Percentiles rank a stretch among this genome's conserved stretches.
Evolutionary conservation across 148 eudicot species (phyloP).

Genomic region (Heliosperma pusillum): DNA sequence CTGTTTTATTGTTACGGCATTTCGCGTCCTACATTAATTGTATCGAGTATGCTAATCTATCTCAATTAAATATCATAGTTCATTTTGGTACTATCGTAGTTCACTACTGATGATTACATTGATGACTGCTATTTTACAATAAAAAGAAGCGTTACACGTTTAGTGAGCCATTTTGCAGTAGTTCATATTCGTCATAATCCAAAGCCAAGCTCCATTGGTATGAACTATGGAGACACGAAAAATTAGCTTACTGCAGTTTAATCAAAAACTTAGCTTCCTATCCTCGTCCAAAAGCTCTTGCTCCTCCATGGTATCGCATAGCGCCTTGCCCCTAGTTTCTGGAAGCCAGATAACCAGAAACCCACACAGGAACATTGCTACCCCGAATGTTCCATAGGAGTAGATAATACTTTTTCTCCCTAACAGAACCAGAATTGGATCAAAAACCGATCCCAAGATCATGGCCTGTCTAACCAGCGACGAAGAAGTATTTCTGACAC

Average conservation of each 20-base stretch:
- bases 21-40: too few species aligned
- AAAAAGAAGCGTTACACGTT: too few species aligned
- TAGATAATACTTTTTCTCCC: constrained; percentile 11
- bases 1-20: too few species aligned
- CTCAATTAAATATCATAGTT: too few species aligned
- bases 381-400: constrained; percentile 28
- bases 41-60: too few species aligned
- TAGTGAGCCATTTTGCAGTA: too few species aligned
- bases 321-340: constrained; percentile 30
- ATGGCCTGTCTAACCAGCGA: constrained; percentile 27
- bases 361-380: constrained; percentile 26
- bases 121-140: too few species aligned
- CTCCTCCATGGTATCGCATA: constrained; percentile 43
- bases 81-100: too few species aligned
- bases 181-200: neutral
- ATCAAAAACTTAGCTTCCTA: neutral
- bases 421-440: constrained; percentile 18
- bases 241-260: neutral
- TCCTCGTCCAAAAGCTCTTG: constrained; percentile 23
- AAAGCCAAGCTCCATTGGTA: too few species aligned
- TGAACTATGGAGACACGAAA: too few species aligned
- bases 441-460: constrained; percentile 28
- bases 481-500: constrained; percentile 29
- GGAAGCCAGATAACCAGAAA: constrained; percentile 30
- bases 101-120: too few species aligned